phyloP scores from a whole-genome alignment of 2,329 filamentous ascomycete species.

The Neurospora sp. region DNA sequence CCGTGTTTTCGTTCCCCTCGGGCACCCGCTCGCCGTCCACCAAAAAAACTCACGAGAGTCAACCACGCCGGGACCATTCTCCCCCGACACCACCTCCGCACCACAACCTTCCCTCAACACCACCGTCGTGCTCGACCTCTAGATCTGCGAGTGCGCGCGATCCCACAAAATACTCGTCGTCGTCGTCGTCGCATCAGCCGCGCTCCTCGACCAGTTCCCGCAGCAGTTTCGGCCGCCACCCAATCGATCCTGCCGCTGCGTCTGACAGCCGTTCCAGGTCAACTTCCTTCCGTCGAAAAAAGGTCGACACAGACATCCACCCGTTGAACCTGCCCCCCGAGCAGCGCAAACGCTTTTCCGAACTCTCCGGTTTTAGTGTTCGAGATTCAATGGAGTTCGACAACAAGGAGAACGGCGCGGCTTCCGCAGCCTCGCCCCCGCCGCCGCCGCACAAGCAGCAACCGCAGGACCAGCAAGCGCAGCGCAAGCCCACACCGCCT shows the following conservation, averaged over 20 bases:
- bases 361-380: constrained; percentile 46
- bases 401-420: constrained; percentile 40
- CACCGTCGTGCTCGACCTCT: background rate
- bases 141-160: background rate
- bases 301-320: constrained; percentile 62
- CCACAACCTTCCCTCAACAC: background rate
- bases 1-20: background rate
- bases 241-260: constrained; percentile 29
- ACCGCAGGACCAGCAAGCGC: constrained; percentile 28
- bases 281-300: constrained; percentile 33
- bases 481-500: constrained; percentile 22
- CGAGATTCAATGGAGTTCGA: constrained; percentile 70
- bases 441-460: constrained; percentile 35
- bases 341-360: constrained; percentile 68
- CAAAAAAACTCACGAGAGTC: background rate
- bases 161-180: background rate
- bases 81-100: background rate
- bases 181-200: constrained; percentile 4
- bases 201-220: constrained; percentile 14
- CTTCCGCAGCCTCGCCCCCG: constrained; percentile 38
- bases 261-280: constrained; percentile 15
- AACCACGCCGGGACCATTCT: background rate
- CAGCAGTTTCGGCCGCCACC: constrained; percentile 33
- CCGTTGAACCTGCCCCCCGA: constrained; percentile 86
- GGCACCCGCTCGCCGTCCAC: background rate